phyloP scores from a whole-genome alignment of 2,329 filamentous ascomycete species.

The Hymenoscyphus fructigenus region DNA sequence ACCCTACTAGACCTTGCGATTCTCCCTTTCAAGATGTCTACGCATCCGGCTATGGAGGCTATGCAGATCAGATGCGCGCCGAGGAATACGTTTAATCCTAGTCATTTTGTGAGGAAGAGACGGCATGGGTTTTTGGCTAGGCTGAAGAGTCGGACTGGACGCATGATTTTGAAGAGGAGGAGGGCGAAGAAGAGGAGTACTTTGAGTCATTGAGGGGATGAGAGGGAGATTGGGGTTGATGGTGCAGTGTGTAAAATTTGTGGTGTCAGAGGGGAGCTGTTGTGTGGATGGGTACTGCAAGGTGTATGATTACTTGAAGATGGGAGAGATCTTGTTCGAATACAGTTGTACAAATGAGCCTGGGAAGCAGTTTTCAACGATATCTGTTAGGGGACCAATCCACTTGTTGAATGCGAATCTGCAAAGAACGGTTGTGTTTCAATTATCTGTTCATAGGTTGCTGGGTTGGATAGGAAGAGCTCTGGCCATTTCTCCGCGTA shows the following conservation, averaged over 20 bases:
- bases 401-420: not conserved
- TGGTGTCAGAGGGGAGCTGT: too few relatives aligned
- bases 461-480: too few relatives aligned
- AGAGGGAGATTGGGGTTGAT: not conserved
- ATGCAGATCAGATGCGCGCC: constrained; percentile 37
- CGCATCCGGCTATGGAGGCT: constrained; percentile 32
- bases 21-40: constrained; percentile 33
- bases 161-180: constrained; percentile 33
- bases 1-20: constrained; percentile 27
- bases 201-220: constrained; percentile 34
- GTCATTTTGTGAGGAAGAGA: constrained; percentile 39
- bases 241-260: too few relatives aligned
- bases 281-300: not conserved
- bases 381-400: not conserved
- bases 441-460: too few relatives aligned
- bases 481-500: too few relatives aligned
- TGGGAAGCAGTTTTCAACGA: not conserved
- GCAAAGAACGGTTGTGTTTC: too few relatives aligned
- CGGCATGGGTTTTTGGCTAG: constrained; percentile 39
- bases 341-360: not conserved
- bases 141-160: constrained; percentile 36
- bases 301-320: not conserved
- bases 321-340: not conserved
- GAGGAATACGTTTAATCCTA: constrained; percentile 37
- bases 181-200: constrained; percentile 36